Evolutionary conservation across 345 rosid species (phyloP), one percentile per base, ranked within the genome.

Genomic region (Heritiera fomes): DNA sequence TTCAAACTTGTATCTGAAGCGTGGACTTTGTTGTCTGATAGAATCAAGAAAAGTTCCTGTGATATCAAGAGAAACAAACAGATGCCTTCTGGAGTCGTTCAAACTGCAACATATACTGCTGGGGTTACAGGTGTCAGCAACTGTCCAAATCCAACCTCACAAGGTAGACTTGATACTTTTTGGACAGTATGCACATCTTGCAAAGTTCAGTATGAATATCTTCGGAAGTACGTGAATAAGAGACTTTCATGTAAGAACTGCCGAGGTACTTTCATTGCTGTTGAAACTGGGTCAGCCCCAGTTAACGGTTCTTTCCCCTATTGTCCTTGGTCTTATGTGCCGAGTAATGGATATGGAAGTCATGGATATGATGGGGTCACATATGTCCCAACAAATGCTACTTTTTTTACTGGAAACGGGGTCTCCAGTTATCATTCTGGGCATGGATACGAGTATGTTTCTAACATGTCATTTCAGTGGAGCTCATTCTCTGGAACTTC

Each of bases 181-280:
- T 94, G 98, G 95, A 96, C 99, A 62, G 97, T 96, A 47, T 96
- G 99, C 83, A 94, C 99, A 7, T 91, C 97, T 77, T 96, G 98
- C 88, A 96, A 92, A 84, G 97, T 96, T 83, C 99, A 96, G 87
- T 96, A 96, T 52, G 98, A 96, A 87, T 96, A 96, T 82, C 88
- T 96, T 15, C 87, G 98, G 71, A 96, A 96, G 93, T 96, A 96
- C 73, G 95, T 94, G 82, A 96, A 96, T 65, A 91, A 91, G 89
- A 88, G 91, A 82, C 97, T 96, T 82, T 96, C 99, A 8, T 96
- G 99, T 83, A 96, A 96, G 92, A 96, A 96, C 85, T 96, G 99
- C 47, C 97, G 99, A 4, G 99, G 97, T 71, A 91, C 95, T 23
- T 96, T 91, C 70, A 65, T 91, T 80, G 95, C 95, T 34, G 87